Conservation (phyloP, 768 basidiomycete species). For the Strobilomyces confusus region DNA sequence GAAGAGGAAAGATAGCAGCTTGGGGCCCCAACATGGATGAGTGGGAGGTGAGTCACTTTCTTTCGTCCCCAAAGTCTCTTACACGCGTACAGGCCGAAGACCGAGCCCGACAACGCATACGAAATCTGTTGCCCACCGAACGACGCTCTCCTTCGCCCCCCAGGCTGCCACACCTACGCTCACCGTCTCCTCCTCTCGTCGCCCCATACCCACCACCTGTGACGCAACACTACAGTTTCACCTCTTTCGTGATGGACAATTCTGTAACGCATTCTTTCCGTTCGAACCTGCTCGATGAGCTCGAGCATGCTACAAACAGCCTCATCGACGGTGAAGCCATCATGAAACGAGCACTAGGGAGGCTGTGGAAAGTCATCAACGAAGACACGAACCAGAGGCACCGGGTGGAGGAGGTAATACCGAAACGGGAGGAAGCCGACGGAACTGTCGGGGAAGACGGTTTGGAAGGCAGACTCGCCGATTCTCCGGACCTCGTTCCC, state of each 20-base stretch:
- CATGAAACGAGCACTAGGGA: conserved; percentile 69
- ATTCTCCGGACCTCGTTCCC: conserved; percentile 65
- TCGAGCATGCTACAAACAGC: conserved; percentile 77
- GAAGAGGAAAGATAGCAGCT: conserved; percentile 73
- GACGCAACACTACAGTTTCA: conserved; percentile 67
- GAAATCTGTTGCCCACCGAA: conserved; percentile 55
- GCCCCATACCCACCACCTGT: conserved; percentile 73
- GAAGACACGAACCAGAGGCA: conserved; percentile 53
- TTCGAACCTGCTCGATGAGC: conserved; percentile 69
- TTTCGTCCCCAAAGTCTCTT: conserved; percentile 7
- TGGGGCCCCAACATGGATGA: conserved; percentile 86
- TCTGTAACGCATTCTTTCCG: conserved; percentile 82
- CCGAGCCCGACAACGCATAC: conserved; percentile 77
- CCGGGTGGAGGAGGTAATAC: conserved; percentile 43
- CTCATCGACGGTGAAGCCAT: conserved; percentile 80
- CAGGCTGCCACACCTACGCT: conserved; percentile 68
- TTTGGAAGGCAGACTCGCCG: conserved; percentile 43
- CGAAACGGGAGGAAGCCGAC: conserved; percentile 68
- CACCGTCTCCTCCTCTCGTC: conserved; percentile 73
- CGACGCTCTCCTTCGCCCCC: conserved; percentile 70
- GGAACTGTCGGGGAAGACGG: conserved; percentile 42
- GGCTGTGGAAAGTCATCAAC: conserved; percentile 77
- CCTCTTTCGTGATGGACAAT: conserved; percentile 84
- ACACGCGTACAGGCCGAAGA: conserved; percentile 60
- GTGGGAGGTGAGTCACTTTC: conserved; percentile 59